Base-by-base conservation (phyloP, 805 yeast genomes). In the Ogataea methanolica region DNA sequence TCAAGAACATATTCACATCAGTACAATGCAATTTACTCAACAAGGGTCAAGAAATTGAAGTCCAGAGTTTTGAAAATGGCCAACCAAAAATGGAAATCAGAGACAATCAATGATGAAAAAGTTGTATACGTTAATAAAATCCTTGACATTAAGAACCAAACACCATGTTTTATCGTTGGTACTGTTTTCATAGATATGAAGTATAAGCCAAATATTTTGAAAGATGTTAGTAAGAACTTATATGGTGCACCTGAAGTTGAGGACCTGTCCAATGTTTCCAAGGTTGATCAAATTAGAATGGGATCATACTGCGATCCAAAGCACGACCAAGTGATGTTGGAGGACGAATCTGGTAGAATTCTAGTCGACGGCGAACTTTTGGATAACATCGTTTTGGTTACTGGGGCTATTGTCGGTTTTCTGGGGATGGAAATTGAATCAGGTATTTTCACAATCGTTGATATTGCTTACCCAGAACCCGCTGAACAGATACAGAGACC, bases 301-400 rank as follows among this genome's bases (percentile, higher is more conserved):
- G 58, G 69, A 6, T 64, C 80, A 29, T 85, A 84, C 50, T 68
- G 74, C 8, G 85, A 80, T 54, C 76, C 80, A 0, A 74, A 69
- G 31, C 63, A 78, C 15, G 88, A 83, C 59, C 78, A 74, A 53
- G 60, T 87, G 26, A 80, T 83, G 83, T 63, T 94, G 34, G 98
- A 94, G 64, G 99, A 94, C 66, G 97, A 90, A 59, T 82, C 90
- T 46, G 99, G 99, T 3, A 73, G 99, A 43, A 83, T 96, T 6
- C 63, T 80, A 33, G 67, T 94, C 21, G 82, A 79, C 42, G 79
- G 79, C 40, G 91, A 89, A 23, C 74, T 76, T 16, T 65, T 83
- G 33, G 73, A 86, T 39, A 70, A 71, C 43, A 71, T 78, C 17
- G 76, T 84, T 2, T 70, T 92, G 23, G 96, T 91, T 0, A 94